Evolutionary conservation across 179 eudicot species (phyloP).

Genomic region (Amaranthus tricolor): DNA sequence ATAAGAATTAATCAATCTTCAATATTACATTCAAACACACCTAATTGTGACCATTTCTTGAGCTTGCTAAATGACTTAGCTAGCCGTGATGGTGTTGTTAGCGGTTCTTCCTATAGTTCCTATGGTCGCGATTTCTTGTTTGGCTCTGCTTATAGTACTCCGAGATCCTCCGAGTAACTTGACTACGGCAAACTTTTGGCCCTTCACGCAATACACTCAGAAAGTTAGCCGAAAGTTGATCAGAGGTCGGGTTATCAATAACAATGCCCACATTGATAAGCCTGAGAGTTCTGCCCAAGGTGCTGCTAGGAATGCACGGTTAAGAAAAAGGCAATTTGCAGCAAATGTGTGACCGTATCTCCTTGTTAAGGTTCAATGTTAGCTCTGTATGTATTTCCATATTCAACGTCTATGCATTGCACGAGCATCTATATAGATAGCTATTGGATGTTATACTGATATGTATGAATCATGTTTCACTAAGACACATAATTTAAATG

Average conservation of each 20-base stretch:
- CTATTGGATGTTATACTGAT: too few relatives aligned
- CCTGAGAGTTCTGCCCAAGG: constrained; percentile 20
- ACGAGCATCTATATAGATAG: too few relatives aligned
- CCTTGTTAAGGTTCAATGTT: too few relatives aligned
- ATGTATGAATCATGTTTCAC: too few relatives aligned
- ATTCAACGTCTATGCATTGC: too few relatives aligned
- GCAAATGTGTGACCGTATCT: too few relatives aligned
- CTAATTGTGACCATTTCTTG: neutral
- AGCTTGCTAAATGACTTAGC: neutral
- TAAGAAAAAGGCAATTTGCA: too few relatives aligned
- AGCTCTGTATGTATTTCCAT: too few relatives aligned
- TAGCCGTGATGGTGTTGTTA: constrained; percentile 2
- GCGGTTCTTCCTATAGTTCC: constrained; percentile 3
- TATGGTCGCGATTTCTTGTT: neutral
- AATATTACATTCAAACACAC: too few relatives aligned
- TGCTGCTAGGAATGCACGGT: neutral
- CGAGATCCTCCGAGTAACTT: neutral
- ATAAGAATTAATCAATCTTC: neutral
- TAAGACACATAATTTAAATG: too few relatives aligned
- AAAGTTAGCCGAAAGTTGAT: neutral
- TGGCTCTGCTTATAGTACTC: neutral
- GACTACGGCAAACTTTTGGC: constrained; percentile 11
- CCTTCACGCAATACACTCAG: constrained; percentile 2
- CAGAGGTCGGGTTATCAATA: neutral
- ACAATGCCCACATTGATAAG: neutral